phyloP scores from a whole-genome alignment of 306 rosid species.

The Casuarina equisetifolia region DNA sequence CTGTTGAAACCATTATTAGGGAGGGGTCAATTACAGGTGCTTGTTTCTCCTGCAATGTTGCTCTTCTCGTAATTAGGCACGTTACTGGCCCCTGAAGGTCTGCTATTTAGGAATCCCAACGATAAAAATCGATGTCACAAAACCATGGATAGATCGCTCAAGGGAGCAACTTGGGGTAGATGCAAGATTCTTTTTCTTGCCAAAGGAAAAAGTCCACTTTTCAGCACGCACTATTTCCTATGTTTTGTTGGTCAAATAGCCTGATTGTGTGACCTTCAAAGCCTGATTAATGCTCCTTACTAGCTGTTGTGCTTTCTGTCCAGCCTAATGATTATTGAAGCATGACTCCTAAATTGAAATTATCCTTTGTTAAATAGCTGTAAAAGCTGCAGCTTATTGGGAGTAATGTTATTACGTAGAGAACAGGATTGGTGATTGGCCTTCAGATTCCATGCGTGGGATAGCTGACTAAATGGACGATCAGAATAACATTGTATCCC shows the following conservation, averaged over 20 bases:
- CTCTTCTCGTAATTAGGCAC: constrained; percentile 12
- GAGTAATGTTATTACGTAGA: constrained; percentile 8
- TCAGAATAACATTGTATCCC: not conserved
- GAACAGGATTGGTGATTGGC: constrained; percentile 19
- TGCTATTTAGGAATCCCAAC: not conserved
- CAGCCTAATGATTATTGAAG: not conserved
- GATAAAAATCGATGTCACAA: not conserved
- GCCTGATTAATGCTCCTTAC: too few species aligned
- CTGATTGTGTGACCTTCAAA: too few species aligned
- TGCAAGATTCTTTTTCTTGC: too few species aligned
- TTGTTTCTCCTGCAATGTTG: constrained; percentile 18
- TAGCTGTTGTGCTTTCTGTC: too few species aligned
- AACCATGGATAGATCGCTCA: too few species aligned
- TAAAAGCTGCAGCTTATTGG: not conserved
- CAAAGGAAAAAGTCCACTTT: too few species aligned
- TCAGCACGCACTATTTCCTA: too few species aligned
- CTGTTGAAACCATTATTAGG: constrained; percentile 83
- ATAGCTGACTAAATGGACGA: not conserved
- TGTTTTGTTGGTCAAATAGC: too few species aligned
- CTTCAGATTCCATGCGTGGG: not conserved
- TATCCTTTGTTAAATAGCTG: not conserved
- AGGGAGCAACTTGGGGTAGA: too few species aligned
- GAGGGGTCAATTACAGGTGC: constrained; percentile 93
- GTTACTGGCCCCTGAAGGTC: constrained; percentile 19
- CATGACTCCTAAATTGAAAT: not conserved